phyloP scores from a whole-genome alignment of 2,329 filamentous ascomycete genomes.

The Sarocladium brachiariae region DNA sequence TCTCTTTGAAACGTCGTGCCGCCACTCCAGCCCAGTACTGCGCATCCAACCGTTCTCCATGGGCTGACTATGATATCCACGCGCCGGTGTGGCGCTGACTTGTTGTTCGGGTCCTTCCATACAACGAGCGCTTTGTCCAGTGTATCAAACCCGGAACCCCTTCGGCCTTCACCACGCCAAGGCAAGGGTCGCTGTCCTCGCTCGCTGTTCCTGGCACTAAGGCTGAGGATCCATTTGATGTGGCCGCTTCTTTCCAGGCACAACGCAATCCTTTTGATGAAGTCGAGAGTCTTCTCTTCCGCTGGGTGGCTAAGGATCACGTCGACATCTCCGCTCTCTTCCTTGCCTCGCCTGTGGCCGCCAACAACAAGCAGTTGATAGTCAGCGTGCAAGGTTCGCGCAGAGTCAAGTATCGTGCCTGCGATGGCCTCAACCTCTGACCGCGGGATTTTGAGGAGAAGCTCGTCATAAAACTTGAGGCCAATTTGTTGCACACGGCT shows the following conservation, averaged over 20 bases:
- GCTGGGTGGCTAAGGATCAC: conserved; percentile 76
- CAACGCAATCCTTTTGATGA: conserved; percentile 65
- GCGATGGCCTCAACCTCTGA: conserved; percentile 67
- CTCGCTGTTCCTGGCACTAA: conserved; percentile 64
- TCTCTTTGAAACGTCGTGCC: conserved; percentile 89
- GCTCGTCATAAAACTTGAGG: conserved; percentile 87
- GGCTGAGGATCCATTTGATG: conserved; percentile 74
- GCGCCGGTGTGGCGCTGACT: conserved; percentile 56
- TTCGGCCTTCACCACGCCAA: conserved; percentile 39
- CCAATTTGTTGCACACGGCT: conserved; percentile 86
- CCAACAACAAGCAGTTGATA: conserved; percentile 62
- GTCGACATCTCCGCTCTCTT: conserved; percentile 73
- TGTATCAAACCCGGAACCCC: conserved; percentile 67
- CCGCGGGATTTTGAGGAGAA: conserved; percentile 64
- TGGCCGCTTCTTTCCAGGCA: conserved; percentile 61
- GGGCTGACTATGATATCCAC: conserved; percentile 90
- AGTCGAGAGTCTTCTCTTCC: conserved; percentile 56
- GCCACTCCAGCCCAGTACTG: conserved; percentile 80
- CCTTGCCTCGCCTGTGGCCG: conserved; percentile 74
- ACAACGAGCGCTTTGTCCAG: conserved; percentile 90
- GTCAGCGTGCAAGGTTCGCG: conserved; percentile 51
- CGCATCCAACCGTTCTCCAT: conserved; percentile 84
- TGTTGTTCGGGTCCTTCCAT: conserved; percentile 55
- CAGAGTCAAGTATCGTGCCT: conserved; percentile 56
- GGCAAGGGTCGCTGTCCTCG: conserved; percentile 57